Conservation (phyloP, 2,329 filamentous ascomycete species). For the Kalmusia sp. region DNA sequence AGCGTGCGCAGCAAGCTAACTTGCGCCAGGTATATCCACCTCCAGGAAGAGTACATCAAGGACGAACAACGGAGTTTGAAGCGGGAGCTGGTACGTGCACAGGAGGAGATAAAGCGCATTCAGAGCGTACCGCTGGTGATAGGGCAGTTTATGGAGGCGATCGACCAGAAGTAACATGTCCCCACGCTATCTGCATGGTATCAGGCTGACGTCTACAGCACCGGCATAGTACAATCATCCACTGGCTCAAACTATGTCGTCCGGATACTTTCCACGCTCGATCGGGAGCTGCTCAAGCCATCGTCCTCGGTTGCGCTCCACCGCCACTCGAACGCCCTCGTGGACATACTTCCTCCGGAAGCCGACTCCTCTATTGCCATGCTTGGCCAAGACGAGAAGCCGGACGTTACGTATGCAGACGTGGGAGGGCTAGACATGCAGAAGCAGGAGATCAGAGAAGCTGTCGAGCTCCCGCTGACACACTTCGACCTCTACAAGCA, state of each 20-base stretch:
- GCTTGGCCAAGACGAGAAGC: constrained; percentile 96
- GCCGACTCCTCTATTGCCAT: constrained; percentile 99
- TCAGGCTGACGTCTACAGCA: constrained; percentile 62
- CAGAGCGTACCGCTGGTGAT: constrained; percentile 98
- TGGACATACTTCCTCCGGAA: constrained; percentile 98
- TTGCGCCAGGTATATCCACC: constrained; percentile 78
- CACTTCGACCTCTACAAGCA: constrained; percentile 99
- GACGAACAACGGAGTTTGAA: constrained; percentile 99
- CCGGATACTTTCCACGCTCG: constrained; percentile 95
- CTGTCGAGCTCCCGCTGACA: constrained; percentile 93
- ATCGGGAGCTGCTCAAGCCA: constrained; percentile 97
- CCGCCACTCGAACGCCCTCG: constrained; percentile 96
- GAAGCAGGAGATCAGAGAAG: constrained; percentile 98
- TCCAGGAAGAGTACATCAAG: constrained; percentile 99
- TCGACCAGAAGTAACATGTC: constrained; percentile 87
- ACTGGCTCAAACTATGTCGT: constrained; percentile 99
- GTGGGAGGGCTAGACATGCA: constrained; percentile 99
- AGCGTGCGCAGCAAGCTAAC: constrained; percentile 33
- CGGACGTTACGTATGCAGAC: constrained; percentile 96
- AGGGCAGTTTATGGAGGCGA: constrained; percentile 99
- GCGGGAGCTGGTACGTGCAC: constrained; percentile 93
- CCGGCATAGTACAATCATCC: constrained; percentile 97
- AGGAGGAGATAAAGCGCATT: constrained; percentile 99
- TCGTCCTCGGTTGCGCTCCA: constrained; percentile 97
- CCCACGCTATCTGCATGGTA: constrained; percentile 1